phyloP scores from a whole-genome alignment of 1,284 basidiomycete species.

The Puccinia coronata region DNA sequence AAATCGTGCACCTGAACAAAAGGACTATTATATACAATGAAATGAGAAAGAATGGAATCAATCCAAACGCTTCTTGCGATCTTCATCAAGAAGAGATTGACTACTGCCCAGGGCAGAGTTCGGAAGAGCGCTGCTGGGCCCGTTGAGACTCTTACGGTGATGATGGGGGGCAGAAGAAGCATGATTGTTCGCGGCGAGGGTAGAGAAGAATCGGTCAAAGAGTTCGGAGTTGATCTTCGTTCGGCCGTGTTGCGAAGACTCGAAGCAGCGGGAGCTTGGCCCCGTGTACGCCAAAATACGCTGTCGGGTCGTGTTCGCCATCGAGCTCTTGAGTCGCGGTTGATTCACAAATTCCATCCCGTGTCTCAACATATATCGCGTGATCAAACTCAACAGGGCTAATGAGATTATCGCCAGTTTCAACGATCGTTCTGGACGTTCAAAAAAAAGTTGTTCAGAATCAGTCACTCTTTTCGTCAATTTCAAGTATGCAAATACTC shows the following conservation, averaged over 20 bases:
- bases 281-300: constrained; percentile 83
- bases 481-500: not conserved
- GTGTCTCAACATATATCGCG: constrained; percentile 25
- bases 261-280: constrained; percentile 65
- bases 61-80: constrained; percentile 19
- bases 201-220: not conserved
- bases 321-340: constrained; percentile 77
- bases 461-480: not conserved
- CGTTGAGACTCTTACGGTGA: not conserved
- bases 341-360: constrained; percentile 75
- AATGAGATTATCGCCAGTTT: constrained; percentile 40
- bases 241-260: constrained; percentile 30
- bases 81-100: constrained; percentile 14
- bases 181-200: not conserved
- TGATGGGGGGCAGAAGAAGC: not conserved
- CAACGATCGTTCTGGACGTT: constrained; percentile 27
- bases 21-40: not conserved
- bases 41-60: not conserved
- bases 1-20: too few species aligned
- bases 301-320: constrained; percentile 61
- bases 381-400: not conserved
- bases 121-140: not conserved
- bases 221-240: constrained; percentile 19
- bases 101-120: not conserved
- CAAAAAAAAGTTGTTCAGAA: not conserved